These are phyloP conservation scores for Sordariomycetes sp. DNA, from an alignment of 2,329 filamentous ascomycete genomes.

Conservation along the genomic window DNA sequence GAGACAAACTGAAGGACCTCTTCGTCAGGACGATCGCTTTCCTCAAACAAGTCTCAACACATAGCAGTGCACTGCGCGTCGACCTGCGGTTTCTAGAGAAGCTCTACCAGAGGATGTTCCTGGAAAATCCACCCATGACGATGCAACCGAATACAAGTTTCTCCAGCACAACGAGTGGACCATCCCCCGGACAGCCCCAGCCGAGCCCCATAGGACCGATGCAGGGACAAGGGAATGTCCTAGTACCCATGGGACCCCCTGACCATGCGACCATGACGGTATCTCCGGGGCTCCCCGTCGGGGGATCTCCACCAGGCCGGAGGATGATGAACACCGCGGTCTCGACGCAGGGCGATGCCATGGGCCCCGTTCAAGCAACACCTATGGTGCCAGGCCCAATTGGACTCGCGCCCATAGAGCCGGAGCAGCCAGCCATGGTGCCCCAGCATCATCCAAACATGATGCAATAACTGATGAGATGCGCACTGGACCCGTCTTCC, in stretches of 20 bases:
- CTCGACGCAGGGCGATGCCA: neutral
- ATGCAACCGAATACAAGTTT: slow-evolving; percentile 1
- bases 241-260: neutral
- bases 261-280: neutral
- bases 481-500: neutral
- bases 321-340: neutral
- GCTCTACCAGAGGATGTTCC: slow-evolving; percentile 34
- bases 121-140: neutral
- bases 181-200: neutral
- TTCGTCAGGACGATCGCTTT: slow-evolving; percentile 69
- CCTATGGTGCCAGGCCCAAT: neutral
- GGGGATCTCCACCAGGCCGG: neutral
- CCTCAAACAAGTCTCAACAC: slow-evolving; percentile 56
- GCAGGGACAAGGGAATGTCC: neutral
- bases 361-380: neutral
- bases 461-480: neutral
- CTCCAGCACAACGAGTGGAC: neutral
- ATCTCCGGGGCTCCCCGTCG: neutral
- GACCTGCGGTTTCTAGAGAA: slow-evolving; percentile 66
- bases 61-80: slow-evolving; percentile 62
- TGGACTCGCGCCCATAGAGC: neutral
- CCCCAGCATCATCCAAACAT: neutral
- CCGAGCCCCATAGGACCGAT: neutral
- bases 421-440: neutral
- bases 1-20: slow-evolving; percentile 44